A percentile compares a stretch with the other conserved stretches of the same genome.
phyloP scores from a whole-genome alignment of 495 filamentous ascomycete genomes.

The Tuber melanosporum region DNA sequence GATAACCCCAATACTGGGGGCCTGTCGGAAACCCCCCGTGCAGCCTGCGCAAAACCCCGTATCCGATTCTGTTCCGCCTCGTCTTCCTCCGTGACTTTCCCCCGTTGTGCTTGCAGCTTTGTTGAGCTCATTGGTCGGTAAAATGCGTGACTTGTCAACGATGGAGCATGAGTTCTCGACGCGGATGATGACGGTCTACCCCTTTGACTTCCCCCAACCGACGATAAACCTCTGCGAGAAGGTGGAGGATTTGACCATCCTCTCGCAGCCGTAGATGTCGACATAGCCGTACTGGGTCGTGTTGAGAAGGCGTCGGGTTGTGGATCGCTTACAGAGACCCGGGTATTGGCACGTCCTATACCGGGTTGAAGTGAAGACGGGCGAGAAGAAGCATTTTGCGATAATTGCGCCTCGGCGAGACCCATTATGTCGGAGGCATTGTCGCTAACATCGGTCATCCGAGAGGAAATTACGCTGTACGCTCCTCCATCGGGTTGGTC shows the following conservation, averaged over 20 bases:
- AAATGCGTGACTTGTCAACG: constrained; percentile 80
- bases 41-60: constrained; percentile 38
- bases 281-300: constrained; percentile 46
- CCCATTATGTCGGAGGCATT: constrained; percentile 49
- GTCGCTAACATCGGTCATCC: constrained; percentile 65
- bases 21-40: constrained; percentile 10
- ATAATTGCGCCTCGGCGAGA: constrained; percentile 36
- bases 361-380: constrained; percentile 33
- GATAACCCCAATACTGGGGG: constrained; percentile 21
- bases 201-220: constrained; percentile 41
- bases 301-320: constrained; percentile 37
- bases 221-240: constrained; percentile 48
- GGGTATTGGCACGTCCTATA: constrained; percentile 41
- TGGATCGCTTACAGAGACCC: constrained; percentile 47
- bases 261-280: constrained; percentile 47
- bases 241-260: constrained; percentile 46
- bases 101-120: constrained; percentile 82
- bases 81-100: constrained; percentile 46
- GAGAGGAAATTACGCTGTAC: constrained; percentile 70
- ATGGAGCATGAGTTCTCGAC: constrained; percentile 82
- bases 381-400: constrained; percentile 40
- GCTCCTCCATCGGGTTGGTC: constrained; percentile 44
- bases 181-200: constrained; percentile 57
- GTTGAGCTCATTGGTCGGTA: constrained; percentile 97
- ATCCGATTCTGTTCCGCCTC: constrained; percentile 43